Base-by-base conservation (phyloP, 192 early-diverging fungal genomes). In the Kappamyces sp. region DNA sequence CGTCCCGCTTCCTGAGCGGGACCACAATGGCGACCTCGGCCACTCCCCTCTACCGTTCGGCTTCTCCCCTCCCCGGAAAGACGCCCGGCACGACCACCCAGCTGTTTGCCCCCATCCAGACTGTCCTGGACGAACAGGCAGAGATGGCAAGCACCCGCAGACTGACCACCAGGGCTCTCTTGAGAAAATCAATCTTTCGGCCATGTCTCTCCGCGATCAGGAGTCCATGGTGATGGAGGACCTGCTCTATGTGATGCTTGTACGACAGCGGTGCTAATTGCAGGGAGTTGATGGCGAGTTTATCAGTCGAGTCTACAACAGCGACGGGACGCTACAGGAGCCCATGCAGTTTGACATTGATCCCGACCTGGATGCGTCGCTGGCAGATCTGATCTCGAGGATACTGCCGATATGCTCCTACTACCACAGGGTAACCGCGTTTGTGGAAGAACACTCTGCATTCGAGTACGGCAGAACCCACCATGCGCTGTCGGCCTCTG, bases 141-240 rank as follows among this genome's bases (percentile, higher is more conserved):
- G 23, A n/a, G 44, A 46, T 23, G 23, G 23, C 23, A 46, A 46
- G 12, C 44, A 46, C 12, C 44, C 12, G 23, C 44, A 46, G 23
- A 46, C 44, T n/a, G 23, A 54, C 38, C 12, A 54, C 23, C 52
- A 54, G 23, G 13, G 7, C 7, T 31, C 23, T 23, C 23, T 23
- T 23, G 23, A 23, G 23, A 23, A 23, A 23, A 23, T 23, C 23
- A 23, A 23, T 23, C 23, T 23, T 23, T 23, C 23, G 2, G 13
- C 52, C 13, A 57, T 36, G 15, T 8, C 7, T 9, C 1, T 44
- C 42, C 42, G 15, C 15, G 67, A 78, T 49, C 92, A 94, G 66
- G 91, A 94, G 68, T 81, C 80, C 64, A 75, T 81, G 5, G 77
- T 94, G 32, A 85, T 98, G 31, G 89, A 98, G 54, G 94, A 98